These are phyloP conservation scores for Wallacemonas sp. DNA, from an alignment of 208 protist species.

Conservation along the genomic window DNA sequence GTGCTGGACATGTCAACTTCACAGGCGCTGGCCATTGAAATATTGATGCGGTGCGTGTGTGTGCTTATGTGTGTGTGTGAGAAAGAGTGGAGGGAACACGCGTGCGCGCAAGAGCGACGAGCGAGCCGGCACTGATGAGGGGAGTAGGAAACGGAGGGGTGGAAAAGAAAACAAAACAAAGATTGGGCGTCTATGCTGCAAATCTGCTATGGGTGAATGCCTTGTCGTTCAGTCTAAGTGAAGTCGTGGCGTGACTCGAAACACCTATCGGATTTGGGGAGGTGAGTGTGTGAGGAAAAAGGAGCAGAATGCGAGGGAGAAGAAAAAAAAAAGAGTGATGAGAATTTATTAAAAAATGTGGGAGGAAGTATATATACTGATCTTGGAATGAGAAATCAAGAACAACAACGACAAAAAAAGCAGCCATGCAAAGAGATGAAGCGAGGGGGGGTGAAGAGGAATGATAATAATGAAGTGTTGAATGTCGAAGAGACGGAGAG, in stretches of 20 bases:
- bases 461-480: too few species aligned
- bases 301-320: constrained; percentile 4
- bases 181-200: constrained; percentile 4
- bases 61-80: too few species aligned
- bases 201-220: background rate
- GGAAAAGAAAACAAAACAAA: constrained; percentile 20
- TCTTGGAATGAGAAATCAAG: too few species aligned
- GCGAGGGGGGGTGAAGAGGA: too few species aligned
- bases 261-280: background rate
- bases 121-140: too few species aligned
- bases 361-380: background rate
- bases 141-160: background rate
- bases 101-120: background rate
- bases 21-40: constrained; percentile 8
- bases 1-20: constrained; percentile 13
- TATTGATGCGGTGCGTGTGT: too few species aligned
- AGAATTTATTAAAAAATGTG: background rate
- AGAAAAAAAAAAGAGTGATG: constrained; percentile 11
- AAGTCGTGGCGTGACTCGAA: background rate
- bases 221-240: background rate
- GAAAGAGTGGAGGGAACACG: background rate
- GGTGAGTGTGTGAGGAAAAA: background rate
- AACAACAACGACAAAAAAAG: too few species aligned
- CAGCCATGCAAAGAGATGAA: too few species aligned
- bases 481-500: too few species aligned